Conservation (phyloP, 495 filamentous ascomycete species). For the Aspergillus panamensis region DNA sequence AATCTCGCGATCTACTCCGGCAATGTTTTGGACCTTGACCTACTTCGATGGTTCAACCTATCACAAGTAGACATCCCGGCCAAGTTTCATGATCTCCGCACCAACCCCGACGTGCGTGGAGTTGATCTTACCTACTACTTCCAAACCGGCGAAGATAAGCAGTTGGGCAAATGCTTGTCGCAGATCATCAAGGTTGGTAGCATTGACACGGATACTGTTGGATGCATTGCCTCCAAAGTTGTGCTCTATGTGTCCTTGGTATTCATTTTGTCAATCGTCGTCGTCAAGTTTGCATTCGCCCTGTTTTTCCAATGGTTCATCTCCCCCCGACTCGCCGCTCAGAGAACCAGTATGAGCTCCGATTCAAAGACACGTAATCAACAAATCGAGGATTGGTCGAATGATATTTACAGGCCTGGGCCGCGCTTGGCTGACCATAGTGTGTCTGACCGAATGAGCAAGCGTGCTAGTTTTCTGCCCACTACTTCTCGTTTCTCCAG, state of each 20-base stretch:
- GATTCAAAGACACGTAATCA: constrained; percentile 77
- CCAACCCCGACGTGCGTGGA: constrained; percentile 75
- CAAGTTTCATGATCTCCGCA: constrained; percentile 73
- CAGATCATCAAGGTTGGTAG: constrained; percentile 94
- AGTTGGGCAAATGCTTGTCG: constrained; percentile 76
- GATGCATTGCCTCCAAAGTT: constrained; percentile 95
- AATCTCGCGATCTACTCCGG: constrained; percentile 93
- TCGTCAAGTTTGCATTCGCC: constrained; percentile 84
- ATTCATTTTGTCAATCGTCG: constrained; percentile 88
- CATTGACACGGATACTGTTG: constrained; percentile 93
- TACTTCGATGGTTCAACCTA: constrained; percentile 86
- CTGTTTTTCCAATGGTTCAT: constrained; percentile 94
- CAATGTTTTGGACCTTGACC: constrained; percentile 87
- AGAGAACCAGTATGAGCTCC: constrained; percentile 64
- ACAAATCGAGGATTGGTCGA: constrained; percentile 97
- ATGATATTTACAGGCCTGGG: constrained; percentile 92
- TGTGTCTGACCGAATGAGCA: constrained; percentile 63
- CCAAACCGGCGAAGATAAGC: constrained; percentile 70
- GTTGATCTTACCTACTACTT: constrained; percentile 87
- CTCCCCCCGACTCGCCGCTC: constrained; percentile 72
- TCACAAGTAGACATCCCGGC: constrained; percentile 74
- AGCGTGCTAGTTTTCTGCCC: constrained; percentile 77
- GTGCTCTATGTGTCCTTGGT: constrained; percentile 92
- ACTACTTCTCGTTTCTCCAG: constrained; percentile 92
- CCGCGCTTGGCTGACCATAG: constrained; percentile 70